Conservation (phyloP, 2,329 filamentous ascomycete genomes). For the Aureobasidium sp. region DNA sequence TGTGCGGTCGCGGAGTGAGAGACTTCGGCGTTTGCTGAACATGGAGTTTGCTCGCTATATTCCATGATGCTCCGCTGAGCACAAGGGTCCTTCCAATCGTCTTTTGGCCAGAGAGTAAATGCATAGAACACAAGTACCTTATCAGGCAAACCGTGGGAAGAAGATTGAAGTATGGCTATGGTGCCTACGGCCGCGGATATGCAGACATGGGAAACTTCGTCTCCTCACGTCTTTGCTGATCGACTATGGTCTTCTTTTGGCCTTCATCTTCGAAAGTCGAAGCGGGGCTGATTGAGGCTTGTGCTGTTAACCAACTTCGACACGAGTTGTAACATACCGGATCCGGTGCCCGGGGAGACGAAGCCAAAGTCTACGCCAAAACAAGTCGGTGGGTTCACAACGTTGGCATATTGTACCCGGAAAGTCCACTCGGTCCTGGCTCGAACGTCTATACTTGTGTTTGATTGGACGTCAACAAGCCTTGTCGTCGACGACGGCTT, state of each 20-base stretch:
- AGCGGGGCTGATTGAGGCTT: not conserved
- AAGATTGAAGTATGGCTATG: not conserved
- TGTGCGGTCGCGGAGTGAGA: not conserved
- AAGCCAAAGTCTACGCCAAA: not conserved
- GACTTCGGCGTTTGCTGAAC: not conserved
- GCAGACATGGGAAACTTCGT: not conserved
- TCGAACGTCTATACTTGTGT: not conserved
- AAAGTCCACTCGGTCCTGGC: not conserved
- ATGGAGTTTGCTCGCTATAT: not conserved
- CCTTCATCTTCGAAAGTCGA: not conserved
- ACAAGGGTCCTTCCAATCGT: not conserved
- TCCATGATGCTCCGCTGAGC: not conserved
- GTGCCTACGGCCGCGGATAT: not conserved
- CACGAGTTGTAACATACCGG: not conserved
- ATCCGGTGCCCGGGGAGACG: not conserved
- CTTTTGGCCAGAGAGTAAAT: not conserved
- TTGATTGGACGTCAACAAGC: not conserved
- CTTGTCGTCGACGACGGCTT: not conserved
- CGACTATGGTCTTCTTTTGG: not conserved
- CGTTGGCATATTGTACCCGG: not conserved
- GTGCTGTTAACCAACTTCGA: not conserved
- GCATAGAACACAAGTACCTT: not conserved
- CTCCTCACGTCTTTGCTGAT: not conserved
- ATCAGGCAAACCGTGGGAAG: not conserved
- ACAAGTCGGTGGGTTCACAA: too few relatives aligned